Evolutionary conservation across 306 rosid genomes (phyloP), one percentile per base, ranked within the genome.

Genomic region (Trifolium dubium): DNA sequence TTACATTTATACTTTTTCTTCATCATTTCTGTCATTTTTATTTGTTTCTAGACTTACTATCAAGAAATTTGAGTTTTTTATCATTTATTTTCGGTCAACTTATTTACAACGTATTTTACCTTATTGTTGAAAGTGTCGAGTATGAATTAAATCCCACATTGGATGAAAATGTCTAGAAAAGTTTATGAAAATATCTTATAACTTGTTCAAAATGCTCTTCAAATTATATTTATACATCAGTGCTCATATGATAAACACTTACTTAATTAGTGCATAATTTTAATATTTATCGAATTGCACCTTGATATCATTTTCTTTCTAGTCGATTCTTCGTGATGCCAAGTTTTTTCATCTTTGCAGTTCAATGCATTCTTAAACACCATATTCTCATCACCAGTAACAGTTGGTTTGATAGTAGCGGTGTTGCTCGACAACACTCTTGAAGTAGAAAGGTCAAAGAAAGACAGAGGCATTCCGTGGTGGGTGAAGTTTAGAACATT

Each of bases 381-480:
- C 30, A 77, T 91, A 78, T 91, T 94, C 89, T 83, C 96, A 0
- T 94, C 97, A 0, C 97, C 96, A 1, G 84, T 88, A 0, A 91
- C 92, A 0, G 97, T 94, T 8, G 92, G 95, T 4, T 79, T 94
- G 85, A 89, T 89, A 0, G 97, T 91, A 8, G 97, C 96, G 4
- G 97, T 91, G 76, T 87, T 91, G 72, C 92, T 94, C 4, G 98
- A 94, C 86, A 94, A 91, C 87, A 91, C 98, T 4, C 43, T 89
- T 17, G 97, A 93, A 62, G 97, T 94, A 0, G 92, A 94, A 40
- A 91, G 85, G 18, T 88, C 97, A 0, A 91, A 88, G 87, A 94
- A 88, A 70, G 98, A 94, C 50, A 65, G 97, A 43, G 99, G 99
- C 14, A 94, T 94, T 97, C 97, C 97, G 3, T 94, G 99, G 97